Evolutionary conservation across 2,329 filamentous ascomycete species (phyloP), one percentile per base, ranked within the genome.

Genomic region (Fusarium sp.): DNA sequence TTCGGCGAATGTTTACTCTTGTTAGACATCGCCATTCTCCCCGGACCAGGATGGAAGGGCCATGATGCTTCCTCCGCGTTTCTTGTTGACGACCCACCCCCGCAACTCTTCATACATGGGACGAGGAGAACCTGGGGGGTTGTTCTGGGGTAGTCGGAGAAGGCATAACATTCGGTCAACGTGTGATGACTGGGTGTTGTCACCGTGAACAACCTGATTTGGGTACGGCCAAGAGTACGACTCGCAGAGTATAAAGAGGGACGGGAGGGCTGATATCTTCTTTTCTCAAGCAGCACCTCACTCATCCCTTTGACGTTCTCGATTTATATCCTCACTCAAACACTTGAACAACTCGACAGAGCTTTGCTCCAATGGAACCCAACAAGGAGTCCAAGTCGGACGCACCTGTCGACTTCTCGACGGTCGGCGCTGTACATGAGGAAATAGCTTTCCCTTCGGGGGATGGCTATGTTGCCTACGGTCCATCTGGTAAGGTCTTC

Each of bases 381-480:
- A 45, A 24, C 8, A 45, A 45, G 6, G 41, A 45, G n/a, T 22
- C 41, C 20, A 45, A 45, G 20, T 14, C 41, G 6, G 11, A 14
- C 41, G 11, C 6, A 4, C 20, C 6, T 24, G 41, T 45, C 13
- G 20, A 45, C 20, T 45, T 24, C 41, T 45, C 41, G 6, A 14
- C 20, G 16, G 13, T 45, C 7, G 20, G 16, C 5, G 41, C 41
- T 22, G 41, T 22, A 7, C 41, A 45, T 16, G 41, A 45, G n/a
- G 41, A 45, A 24, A 22, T 45, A 3, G 16, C 41, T 9, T 24
- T 22, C 11, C 41, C 52, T 3, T 18, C 7, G 13, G 65, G 41
- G 1, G 62, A 66, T 24, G 66, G 65, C 3, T 64, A 68, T 24
- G 62, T 57, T 60, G 54, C 62, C 8, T 68, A 68, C 14, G 66